These are phyloP conservation scores for Talaromyces marneffei DNA, from an alignment of 2,329 filamentous ascomycete genomes.

Conservation along the genomic window DNA sequence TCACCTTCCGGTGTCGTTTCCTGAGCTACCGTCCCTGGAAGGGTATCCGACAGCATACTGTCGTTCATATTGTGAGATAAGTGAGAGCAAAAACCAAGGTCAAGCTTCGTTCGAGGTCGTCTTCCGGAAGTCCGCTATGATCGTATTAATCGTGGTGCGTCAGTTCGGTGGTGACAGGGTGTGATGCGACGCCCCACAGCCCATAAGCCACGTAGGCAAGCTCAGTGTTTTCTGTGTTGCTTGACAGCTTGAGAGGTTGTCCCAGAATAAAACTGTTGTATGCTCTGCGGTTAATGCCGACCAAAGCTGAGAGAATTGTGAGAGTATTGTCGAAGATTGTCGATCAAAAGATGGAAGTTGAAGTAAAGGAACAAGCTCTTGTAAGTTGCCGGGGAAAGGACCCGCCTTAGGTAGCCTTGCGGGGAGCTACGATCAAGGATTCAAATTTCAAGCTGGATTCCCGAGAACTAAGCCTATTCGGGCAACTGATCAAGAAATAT, in stretches of 20 bases:
- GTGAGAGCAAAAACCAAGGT: not conserved
- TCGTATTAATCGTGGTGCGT: not conserved
- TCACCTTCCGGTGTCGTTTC: not conserved
- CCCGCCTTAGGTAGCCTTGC: constrained; percentile 6
- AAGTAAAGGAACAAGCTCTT: not conserved
- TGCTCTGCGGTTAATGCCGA: not conserved
- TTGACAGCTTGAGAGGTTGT: no score
- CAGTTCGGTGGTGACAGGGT: not conserved
- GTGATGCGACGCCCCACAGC: not conserved
- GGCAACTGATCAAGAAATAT: not conserved
- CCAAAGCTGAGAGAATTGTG: not conserved
- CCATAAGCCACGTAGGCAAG: not conserved
- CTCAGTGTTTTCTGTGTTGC: not conserved
- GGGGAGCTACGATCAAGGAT: constrained; percentile 3
- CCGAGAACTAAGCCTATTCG: not conserved
- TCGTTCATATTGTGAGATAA: not conserved
- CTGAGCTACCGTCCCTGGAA: not conserved
- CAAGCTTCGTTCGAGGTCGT: not conserved
- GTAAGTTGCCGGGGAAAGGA: constrained; percentile 4
- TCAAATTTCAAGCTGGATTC: not conserved
- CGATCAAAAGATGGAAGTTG: not conserved
- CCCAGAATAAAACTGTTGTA: no score
- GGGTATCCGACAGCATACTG: not conserved
- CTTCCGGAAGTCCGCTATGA: not conserved
- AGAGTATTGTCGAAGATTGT: not conserved